Conservation (phyloP, 2,329 filamentous ascomycete species). For the Sphaceloma murrayae region DNA sequence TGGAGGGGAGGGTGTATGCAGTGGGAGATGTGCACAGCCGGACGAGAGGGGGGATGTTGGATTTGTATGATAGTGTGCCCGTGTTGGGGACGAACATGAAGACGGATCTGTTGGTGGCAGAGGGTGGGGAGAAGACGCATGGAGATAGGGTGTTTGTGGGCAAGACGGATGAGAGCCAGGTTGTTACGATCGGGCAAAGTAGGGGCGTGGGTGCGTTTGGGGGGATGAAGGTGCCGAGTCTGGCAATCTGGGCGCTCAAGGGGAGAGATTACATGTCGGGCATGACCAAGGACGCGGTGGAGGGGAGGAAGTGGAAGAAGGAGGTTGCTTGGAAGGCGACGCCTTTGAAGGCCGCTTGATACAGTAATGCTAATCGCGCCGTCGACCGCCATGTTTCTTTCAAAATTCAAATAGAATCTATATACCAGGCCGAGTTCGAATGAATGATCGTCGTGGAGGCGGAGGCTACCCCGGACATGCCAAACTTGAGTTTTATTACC, state of each 20-base stretch:
- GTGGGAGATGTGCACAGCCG: constrained; percentile 40
- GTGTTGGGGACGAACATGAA: constrained; percentile 38
- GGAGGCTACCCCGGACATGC: too few species aligned
- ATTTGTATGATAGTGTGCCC: constrained; percentile 33
- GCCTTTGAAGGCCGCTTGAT: constrained; percentile 10
- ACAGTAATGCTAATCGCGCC: background rate
- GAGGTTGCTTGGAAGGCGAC: constrained; percentile 19
- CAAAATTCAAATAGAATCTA: too few species aligned
- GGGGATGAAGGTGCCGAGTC: constrained; percentile 32
- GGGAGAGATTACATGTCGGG: constrained; percentile 29
- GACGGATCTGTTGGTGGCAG: constrained; percentile 35
- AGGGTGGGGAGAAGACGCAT: constrained; percentile 14
- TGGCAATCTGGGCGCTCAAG: constrained; percentile 32
- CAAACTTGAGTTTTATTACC: too few species aligned
- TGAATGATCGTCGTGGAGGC: too few species aligned
- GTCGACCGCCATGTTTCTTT: background rate
- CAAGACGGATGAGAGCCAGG: constrained; percentile 27
- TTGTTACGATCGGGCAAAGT: constrained; percentile 33
- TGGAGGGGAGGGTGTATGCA: constrained; percentile 39
- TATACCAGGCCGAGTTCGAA: too few species aligned
- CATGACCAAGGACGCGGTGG: constrained; percentile 22
- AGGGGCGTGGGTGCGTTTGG: constrained; percentile 32
- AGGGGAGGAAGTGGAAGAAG: constrained; percentile 23
- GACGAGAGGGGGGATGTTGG: constrained; percentile 34
- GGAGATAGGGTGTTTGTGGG: constrained; percentile 22